Conservation (phyloP, 768 basidiomycete genomes). For the Tylopilus vinaceipallidus region DNA sequence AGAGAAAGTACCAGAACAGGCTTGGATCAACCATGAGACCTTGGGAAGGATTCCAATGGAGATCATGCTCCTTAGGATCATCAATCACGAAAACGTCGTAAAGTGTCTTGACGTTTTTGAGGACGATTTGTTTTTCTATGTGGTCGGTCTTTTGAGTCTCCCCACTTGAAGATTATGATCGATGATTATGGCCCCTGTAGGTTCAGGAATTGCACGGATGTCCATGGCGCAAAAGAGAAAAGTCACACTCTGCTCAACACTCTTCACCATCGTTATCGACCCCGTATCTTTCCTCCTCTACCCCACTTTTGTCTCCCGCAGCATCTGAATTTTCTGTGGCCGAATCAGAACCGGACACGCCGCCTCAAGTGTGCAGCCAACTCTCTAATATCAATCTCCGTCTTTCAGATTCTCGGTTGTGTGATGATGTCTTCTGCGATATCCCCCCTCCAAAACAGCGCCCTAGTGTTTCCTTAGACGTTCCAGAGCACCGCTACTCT, state of each 20-base stretch:
- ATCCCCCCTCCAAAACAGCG: slow-evolving; percentile 12
- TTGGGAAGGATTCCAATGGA: slow-evolving; percentile 76
- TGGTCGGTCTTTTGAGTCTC: slow-evolving; percentile 50
- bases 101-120: slow-evolving; percentile 83
- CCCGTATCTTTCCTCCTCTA: slow-evolving; percentile 32
- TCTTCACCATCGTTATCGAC: slow-evolving; percentile 27
- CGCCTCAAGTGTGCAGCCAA: slow-evolving; percentile 33
- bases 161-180: not conserved
- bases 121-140: slow-evolving; percentile 80
- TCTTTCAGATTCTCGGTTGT: slow-evolving; percentile 12
- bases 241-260: slow-evolving; percentile 28
- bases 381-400: slow-evolving; percentile 22
- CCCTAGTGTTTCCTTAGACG: slow-evolving; percentile 7
- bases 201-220: slow-evolving; percentile 92
- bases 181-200: slow-evolving; percentile 37
- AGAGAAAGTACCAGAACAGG: slow-evolving; percentile 53
- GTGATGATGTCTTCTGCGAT: slow-evolving; percentile 7
- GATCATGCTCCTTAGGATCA: slow-evolving; percentile 68
- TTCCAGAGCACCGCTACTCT: slow-evolving; percentile 44
- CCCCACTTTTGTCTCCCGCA: slow-evolving; percentile 59
- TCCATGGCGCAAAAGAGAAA: slow-evolving; percentile 66
- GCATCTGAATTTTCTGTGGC: slow-evolving; percentile 45
- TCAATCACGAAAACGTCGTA: slow-evolving; percentile 81
- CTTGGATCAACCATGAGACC: slow-evolving; percentile 55
- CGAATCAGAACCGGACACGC: slow-evolving; percentile 45